phyloP scores from a whole-genome alignment of 345 rosid species.

The Aegle marmelos region DNA sequence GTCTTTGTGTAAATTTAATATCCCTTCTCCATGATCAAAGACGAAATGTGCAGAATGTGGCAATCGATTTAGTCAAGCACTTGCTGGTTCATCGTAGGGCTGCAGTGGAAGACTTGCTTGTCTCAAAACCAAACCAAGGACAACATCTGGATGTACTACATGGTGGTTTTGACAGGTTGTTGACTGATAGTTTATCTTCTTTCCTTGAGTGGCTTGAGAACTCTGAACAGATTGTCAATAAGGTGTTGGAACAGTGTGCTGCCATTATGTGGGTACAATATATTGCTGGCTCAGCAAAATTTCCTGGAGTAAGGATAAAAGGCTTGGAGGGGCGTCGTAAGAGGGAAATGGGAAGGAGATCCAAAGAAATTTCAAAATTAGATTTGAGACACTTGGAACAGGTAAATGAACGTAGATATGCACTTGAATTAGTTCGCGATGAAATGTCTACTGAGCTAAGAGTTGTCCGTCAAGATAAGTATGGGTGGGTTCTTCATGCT shows the following conservation, averaged over 20 bases:
- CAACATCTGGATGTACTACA: slow-evolving; percentile 75
- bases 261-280: slow-evolving; percentile 94
- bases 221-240: slow-evolving; percentile 73
- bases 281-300: slow-evolving; percentile 90
- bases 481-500: slow-evolving; percentile 99
- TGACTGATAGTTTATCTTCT: slow-evolving; percentile 69
- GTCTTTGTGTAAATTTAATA: slow-evolving; percentile 82
- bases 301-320: slow-evolving; percentile 94
- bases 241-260: slow-evolving; percentile 94
- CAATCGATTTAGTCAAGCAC: slow-evolving; percentile 81
- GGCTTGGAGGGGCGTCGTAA: slow-evolving; percentile 91
- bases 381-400: slow-evolving; percentile 95
- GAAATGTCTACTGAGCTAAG: slow-evolving; percentile 97
- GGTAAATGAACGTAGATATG: slow-evolving; percentile 91
- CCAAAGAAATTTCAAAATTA: slow-evolving; percentile 72
- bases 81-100: slow-evolving; percentile 88
- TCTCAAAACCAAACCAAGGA: slow-evolving; percentile 86
- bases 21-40: slow-evolving; percentile 82
- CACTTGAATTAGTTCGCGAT: slow-evolving; percentile 90
- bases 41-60: slow-evolving; percentile 74
- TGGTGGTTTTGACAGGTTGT: slow-evolving; percentile 91
- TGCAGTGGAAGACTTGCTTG: slow-evolving; percentile 86
- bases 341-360: slow-evolving; percentile 91
- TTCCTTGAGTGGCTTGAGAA: slow-evolving; percentile 87
- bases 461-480: slow-evolving; percentile 98